Base-by-base conservation (phyloP, 192 early-diverging fungal species). In the Spinellus fusiger region DNA sequence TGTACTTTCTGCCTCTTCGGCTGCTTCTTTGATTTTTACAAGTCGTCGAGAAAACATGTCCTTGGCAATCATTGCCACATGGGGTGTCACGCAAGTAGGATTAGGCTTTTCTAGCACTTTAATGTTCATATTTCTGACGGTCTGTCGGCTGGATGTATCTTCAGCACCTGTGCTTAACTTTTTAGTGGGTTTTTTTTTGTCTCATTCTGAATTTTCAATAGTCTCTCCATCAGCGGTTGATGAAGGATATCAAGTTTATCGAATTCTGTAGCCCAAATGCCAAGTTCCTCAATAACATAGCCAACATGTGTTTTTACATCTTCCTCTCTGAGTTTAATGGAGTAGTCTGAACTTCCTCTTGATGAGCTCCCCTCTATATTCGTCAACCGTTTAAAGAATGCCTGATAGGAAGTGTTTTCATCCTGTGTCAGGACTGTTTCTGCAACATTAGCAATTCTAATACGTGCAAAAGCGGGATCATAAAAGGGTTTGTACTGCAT, bases 21-120 rank as follows among this genome's bases (percentile, higher is more conserved):
- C 59, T 2, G 57, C 54, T 4, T 37, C 29, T 48, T 52, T 13
- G 62, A 65, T 71, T 64, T 69, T 18, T 68, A 69, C 20, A 23
- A 58, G 56, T 28, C 26, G 22, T 40, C 47, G 46, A 18, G 29
- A 16, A 20, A 63, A 64, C 48, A 69, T 54, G 40, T 55, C 56
- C 10, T 44, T 59, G 10, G 61, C 62, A 18, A 64, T 50, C 4
- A 49, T 59, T 5, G 58, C 31, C 10, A 68, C 58, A 44, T 60
- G 59, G 25, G 65, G 57, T 15, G 65, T 68, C 1, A 68, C 65
- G 37, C 65, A 68, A 4, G 59, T 68, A 6, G 32, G 65, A 31
- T 68, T 68, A 6, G 34, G 35, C 20, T 67, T 35, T 22, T 28
- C 10, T 22, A 59, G 34, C 5, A 59, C 58, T 33, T 56, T 20